Evolutionary conservation across 139 green algal species (phyloP), one percentile per base, ranked within the genome.

Genomic region (Chlorella vulgaris): DNA sequence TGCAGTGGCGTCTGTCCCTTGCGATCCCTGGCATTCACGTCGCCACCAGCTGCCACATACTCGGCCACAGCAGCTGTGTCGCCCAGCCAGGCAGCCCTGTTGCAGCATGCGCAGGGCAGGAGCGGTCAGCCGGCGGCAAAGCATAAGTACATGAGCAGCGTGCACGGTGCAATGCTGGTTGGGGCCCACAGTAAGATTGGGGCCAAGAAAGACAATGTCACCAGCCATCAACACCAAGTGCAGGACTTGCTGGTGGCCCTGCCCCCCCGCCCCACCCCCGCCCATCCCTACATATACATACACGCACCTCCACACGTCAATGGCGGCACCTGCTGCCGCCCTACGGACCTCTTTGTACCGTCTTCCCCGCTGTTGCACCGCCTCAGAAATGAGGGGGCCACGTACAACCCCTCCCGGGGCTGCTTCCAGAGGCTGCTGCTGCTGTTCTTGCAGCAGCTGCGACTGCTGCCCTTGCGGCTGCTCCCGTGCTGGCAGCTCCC

Each of bases 241-340:
- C 47, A 58, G 47, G 13, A 58, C 47, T 15, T 15, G 47, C 47
- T 15, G 47, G 47, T 58, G 47, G n/a, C n/a, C n/a, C n/a, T n/a
- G n/a, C n/a, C n/a, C n/a, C n/a, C n/a, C n/a, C n/a, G n/a, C n/a
- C n/a, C n/a, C n/a, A n/a, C n/a, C n/a, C n/a, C n/a, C n/a, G n/a
- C n/a, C n/a, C n/a, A n/a, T n/a, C n/a, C n/a, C n/a, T n/a, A n/a
- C n/a, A n/a, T n/a, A n/a, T n/a, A n/a, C n/a, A n/a, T n/a, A n/a
- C n/a, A n/a, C n/a, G n/a, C 50, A 83, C 78, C 78, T 65, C 80
- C 80, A 84, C 70, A 84, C 80, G 18, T 84, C 80, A 31, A 84
- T 71, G 39, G 35, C 60, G 4, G 39, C 5, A 1, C 80, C 80
- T 5, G 21, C 26, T 18, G 42, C 40, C 3, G 62, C 40, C 4